Conservation (phyloP, 2,329 filamentous ascomycete species). For the Colletotrichum brevisporum region DNA sequence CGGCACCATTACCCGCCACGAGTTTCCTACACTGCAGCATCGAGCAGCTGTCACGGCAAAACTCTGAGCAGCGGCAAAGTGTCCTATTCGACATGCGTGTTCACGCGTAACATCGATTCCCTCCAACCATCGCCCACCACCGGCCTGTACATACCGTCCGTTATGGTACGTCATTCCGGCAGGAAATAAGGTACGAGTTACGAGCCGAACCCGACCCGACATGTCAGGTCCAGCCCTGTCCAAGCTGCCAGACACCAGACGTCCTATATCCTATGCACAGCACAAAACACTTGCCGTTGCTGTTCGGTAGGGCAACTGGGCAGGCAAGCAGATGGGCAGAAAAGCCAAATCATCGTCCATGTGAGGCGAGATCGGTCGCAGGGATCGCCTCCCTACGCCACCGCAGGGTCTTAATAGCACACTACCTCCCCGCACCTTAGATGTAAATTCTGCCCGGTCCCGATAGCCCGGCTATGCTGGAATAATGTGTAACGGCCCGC, state of each 20-base stretch:
- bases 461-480: conserved; percentile 1
- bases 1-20: conserved; percentile 6
- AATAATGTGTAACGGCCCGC: neutral
- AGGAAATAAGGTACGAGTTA: conserved; percentile 31
- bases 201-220: conserved; percentile 36
- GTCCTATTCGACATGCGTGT: conserved; percentile 7
- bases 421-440: neutral
- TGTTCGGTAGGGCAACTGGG: neutral
- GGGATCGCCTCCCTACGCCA: neutral
- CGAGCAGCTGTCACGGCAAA: conserved; percentile 6
- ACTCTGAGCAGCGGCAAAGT: neutral
- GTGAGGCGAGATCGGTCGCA: conserved; percentile 14
- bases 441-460: neutral
- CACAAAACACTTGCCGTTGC: neutral
- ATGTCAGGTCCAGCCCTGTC: conserved; percentile 14
- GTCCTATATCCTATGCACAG: neutral
- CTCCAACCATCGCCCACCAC: neutral
- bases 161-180: neutral
- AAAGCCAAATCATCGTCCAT: conserved; percentile 12
- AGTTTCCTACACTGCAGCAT: neutral
- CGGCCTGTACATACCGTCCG: neutral
- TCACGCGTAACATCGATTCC: conserved; percentile 8
- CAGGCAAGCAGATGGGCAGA: neutral
- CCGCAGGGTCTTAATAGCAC: conserved; percentile 3
- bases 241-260: neutral